Percentiles rank a stretch among this genome's conserved stretches.
These are phyloP conservation scores for Starmerella asiatica DNA, from an alignment of 805 yeast genomes.

Conservation along the genomic window DNA sequence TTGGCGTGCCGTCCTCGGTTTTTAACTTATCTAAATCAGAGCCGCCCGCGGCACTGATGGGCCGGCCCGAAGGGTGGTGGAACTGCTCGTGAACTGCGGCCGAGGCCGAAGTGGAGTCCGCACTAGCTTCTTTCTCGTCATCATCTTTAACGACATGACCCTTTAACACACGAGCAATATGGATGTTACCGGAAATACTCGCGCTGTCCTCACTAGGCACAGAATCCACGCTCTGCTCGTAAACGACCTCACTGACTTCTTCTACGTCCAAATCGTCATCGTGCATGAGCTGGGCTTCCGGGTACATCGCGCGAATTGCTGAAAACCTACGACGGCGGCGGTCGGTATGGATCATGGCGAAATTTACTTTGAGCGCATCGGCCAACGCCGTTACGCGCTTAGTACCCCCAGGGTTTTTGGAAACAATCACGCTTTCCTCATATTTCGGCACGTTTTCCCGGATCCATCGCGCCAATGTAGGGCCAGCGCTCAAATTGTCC, in stretches of 20 bases:
- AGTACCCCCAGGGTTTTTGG: slow-evolving; percentile 99
- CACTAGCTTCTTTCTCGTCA: background rate
- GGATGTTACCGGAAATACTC: slow-evolving; percentile 36
- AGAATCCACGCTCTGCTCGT: slow-evolving; percentile 5
- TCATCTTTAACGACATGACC: slow-evolving; percentile 72
- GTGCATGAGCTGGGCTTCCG: slow-evolving; percentile 19
- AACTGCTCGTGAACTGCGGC: background rate
- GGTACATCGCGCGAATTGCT: slow-evolving; percentile 22
- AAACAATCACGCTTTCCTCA: slow-evolving; percentile 82
- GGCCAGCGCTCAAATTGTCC: slow-evolving; percentile 91
- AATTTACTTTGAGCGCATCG: slow-evolving; percentile 88
- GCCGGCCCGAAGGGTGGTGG: background rate
- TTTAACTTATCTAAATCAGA: background rate
- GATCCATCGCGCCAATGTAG: slow-evolving; percentile 92
- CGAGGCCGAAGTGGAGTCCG: background rate
- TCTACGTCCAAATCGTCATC: slow-evolving; percentile 16
- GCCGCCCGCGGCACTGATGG: background rate
- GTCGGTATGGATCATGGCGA: slow-evolving; percentile 98
- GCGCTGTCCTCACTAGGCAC: slow-evolving; percentile 9
- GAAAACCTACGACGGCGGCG: slow-evolving; percentile 74
- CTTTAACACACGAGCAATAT: slow-evolving; percentile 88
- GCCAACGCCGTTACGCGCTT: slow-evolving; percentile 95
- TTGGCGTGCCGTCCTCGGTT: background rate
- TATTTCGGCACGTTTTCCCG: slow-evolving; percentile 77
- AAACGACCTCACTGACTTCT: slow-evolving; percentile 11